phyloP scores from a whole-genome alignment of 139 green algal species.

The Micromonas pusilla region DNA sequence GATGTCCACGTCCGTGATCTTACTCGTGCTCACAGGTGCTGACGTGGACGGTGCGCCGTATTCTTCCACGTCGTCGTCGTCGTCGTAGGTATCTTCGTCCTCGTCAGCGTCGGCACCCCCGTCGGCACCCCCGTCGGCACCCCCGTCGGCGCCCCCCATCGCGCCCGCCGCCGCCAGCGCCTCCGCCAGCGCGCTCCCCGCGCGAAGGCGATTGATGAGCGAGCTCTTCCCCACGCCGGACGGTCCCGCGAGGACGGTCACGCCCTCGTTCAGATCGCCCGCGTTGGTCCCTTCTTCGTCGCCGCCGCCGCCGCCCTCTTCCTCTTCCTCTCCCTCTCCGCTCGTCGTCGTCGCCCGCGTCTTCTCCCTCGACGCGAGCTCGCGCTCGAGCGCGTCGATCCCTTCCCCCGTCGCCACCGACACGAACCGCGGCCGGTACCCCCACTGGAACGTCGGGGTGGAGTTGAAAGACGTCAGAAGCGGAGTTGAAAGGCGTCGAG shows the following conservation, averaged over 20 bases:
- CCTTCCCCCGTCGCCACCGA: conserved; percentile 59
- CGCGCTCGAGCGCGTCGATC: conserved; percentile 47
- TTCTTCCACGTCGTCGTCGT: neutral
- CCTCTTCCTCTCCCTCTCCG: neutral
- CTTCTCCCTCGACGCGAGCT: conserved; percentile 32
- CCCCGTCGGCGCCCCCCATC: neutral
- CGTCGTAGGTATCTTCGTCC: neutral
- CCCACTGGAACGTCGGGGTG: too few relatives aligned
- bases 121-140: neutral
- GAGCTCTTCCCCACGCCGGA: conserved; percentile 87
- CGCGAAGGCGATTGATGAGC: conserved; percentile 75
- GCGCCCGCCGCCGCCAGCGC: neutral
- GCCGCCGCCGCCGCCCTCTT: neutral
- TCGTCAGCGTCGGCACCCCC: neutral
- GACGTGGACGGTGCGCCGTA: too few relatives aligned
- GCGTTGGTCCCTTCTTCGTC: too few relatives aligned
- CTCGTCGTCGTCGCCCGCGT: neutral
- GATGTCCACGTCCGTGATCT: conserved; percentile 16
- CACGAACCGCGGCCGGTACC: conserved; percentile 64
- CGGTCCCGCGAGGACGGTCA: conserved; percentile 79
- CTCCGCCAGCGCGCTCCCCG: neutral
- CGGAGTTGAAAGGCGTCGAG: too few relatives aligned
- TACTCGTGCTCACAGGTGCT: neutral
- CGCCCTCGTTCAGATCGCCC: too few relatives aligned
- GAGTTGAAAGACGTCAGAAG: too few relatives aligned